phyloP scores from a whole-genome alignment of 768 basidiomycete genomes.

The Lyophyllum semitale region DNA sequence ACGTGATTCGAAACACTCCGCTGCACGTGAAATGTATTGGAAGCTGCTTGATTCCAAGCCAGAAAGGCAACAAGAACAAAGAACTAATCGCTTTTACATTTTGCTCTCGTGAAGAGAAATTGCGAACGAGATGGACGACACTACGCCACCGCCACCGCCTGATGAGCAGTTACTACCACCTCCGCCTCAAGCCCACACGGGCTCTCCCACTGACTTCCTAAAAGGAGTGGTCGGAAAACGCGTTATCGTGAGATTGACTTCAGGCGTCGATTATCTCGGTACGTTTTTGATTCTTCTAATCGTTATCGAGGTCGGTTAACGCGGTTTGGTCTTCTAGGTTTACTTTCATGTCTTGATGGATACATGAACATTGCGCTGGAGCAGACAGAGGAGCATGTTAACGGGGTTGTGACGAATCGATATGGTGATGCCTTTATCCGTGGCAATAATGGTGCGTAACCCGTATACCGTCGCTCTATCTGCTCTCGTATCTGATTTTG shows the following conservation, averaged over 20 bases:
- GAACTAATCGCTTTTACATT: no score
- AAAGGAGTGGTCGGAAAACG: slow-evolving; percentile 96
- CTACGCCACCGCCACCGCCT: slow-evolving; percentile 1
- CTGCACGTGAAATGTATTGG: no score
- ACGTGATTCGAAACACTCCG: no score
- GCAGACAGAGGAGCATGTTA: slow-evolving; percentile 94
- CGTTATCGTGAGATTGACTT: slow-evolving; percentile 89
- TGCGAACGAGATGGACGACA: slow-evolving; percentile 5
- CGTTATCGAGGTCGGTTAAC: background rate
- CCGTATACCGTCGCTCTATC: background rate
- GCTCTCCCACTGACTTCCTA: slow-evolving; percentile 90
- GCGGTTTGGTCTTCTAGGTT: slow-evolving; percentile 56
- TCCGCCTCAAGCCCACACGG: slow-evolving; percentile 49
- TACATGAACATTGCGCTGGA: slow-evolving; percentile 99
- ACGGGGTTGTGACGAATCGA: slow-evolving; percentile 81
- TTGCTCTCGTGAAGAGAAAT: no score
- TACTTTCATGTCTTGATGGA: slow-evolving; percentile 93
- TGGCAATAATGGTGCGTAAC: slow-evolving; percentile 81
- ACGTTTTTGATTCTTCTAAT: slow-evolving; percentile 19
- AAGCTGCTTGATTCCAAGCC: no score
- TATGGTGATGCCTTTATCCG: slow-evolving; percentile 97
- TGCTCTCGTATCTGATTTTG: slow-evolving; percentile 6
- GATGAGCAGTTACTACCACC: slow-evolving; percentile 33
- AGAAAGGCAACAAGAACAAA: no score
- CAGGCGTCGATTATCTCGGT: slow-evolving; percentile 95